These are phyloP conservation scores for Mycogone perniciosa DNA, from an alignment of 2,329 filamentous ascomycete genomes.

Conservation along the genomic window DNA sequence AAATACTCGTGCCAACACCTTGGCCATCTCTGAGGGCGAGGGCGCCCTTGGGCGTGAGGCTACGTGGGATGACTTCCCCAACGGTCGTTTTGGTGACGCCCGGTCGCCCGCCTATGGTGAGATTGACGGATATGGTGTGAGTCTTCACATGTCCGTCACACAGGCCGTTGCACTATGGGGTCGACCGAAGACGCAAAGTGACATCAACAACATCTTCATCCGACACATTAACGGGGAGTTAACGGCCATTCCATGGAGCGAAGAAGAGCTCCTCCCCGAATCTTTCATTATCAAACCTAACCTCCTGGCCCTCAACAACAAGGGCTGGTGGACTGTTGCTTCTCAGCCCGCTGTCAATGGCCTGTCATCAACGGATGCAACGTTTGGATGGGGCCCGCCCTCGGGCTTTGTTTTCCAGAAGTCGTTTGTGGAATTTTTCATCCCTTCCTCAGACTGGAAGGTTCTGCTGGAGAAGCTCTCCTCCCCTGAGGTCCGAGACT, in stretches of 20 bases:
- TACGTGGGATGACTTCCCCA: slow-evolving; percentile 98
- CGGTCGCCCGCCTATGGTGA: slow-evolving; percentile 91
- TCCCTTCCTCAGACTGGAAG: slow-evolving; percentile 67
- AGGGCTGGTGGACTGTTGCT: slow-evolving; percentile 94
- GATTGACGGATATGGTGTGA: slow-evolving; percentile 98
- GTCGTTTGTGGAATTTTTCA: slow-evolving; percentile 94
- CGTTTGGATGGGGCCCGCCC: slow-evolving; percentile 89
- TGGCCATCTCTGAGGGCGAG: slow-evolving; percentile 91
- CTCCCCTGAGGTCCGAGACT: slow-evolving; percentile 51
- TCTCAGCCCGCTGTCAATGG: slow-evolving; percentile 93
- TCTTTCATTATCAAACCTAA: slow-evolving; percentile 73
- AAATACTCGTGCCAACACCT: slow-evolving; percentile 74
- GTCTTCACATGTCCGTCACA: slow-evolving; percentile 79
- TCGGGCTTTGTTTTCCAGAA: slow-evolving; percentile 98
- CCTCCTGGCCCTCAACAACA: slow-evolving; percentile 67
- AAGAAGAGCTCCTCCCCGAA: slow-evolving; percentile 79
- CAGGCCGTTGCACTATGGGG: slow-evolving; percentile 84
- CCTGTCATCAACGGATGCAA: slow-evolving; percentile 63
- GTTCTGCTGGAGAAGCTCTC: slow-evolving; percentile 57
- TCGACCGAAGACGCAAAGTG: slow-evolving; percentile 58
- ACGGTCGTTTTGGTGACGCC: slow-evolving; percentile 91
- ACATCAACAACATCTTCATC: slow-evolving; percentile 76
- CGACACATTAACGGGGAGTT: slow-evolving; percentile 75
- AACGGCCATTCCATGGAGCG: slow-evolving; percentile 84
- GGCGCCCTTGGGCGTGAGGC: slow-evolving; percentile 85